Evolutionary conservation across 495 filamentous ascomycete species (phyloP).

Genomic region (Daldinia vernicosa): DNA sequence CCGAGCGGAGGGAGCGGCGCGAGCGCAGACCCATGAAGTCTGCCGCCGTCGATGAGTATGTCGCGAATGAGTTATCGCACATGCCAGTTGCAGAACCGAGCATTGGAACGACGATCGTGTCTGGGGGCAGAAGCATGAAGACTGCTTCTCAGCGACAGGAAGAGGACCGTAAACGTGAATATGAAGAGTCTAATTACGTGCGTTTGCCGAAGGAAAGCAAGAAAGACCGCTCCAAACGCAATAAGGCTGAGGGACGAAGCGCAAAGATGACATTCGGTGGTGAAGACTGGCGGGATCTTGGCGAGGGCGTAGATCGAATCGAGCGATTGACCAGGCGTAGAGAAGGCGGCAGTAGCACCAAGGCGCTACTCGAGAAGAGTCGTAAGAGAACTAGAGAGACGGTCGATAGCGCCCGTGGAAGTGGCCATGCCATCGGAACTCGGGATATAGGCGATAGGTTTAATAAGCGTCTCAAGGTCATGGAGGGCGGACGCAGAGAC

Average conservation of each 20-base stretch:
- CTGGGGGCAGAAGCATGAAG: slow-evolving; percentile 76
- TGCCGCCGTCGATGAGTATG: slow-evolving; percentile 84
- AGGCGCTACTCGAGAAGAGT: slow-evolving; percentile 76
- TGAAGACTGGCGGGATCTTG: slow-evolving; percentile 83
- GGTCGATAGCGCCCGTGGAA: slow-evolving; percentile 65
- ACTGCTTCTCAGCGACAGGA: slow-evolving; percentile 71
- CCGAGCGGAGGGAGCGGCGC: slow-evolving; percentile 64
- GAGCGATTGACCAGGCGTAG: slow-evolving; percentile 72
- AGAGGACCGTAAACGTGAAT: slow-evolving; percentile 76
- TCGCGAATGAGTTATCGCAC: slow-evolving; percentile 78
- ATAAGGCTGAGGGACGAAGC: slow-evolving; percentile 53
- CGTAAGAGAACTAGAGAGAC: slow-evolving; percentile 73
- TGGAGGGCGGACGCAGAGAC: slow-evolving; percentile 66
- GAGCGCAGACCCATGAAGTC: slow-evolving; percentile 71
- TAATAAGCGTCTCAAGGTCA: slow-evolving; percentile 76
- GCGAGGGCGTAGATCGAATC: slow-evolving; percentile 80
- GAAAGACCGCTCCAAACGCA: slow-evolving; percentile 70
- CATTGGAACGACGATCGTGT: slow-evolving; percentile 82
- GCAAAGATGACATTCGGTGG: slow-evolving; percentile 72
- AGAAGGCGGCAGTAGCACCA: slow-evolving; percentile 60
- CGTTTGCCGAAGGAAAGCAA: slow-evolving; percentile 83
- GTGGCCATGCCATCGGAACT: slow-evolving; percentile 54
- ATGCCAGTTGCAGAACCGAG: slow-evolving; percentile 81
- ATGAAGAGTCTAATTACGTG: slow-evolving; percentile 89
- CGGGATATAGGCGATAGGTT: slow-evolving; percentile 71